A percentile compares a stretch with the other conserved stretches of the same genome.
Evolutionary conservation across 371 early-diverging fungal genomes (phyloP).

Genomic region (Smittium culicis): DNA sequence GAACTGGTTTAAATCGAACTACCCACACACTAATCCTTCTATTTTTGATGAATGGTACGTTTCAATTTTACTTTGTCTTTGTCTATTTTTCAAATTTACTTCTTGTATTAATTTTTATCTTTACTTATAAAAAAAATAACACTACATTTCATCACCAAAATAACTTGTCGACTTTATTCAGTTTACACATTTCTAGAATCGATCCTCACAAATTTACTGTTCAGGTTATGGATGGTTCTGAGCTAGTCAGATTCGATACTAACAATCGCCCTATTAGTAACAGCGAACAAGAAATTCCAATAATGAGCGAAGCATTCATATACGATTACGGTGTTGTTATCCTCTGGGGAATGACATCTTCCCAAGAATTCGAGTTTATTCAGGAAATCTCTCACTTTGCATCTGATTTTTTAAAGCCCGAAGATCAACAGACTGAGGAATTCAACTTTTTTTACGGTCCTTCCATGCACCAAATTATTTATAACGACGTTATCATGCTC

Average conservation of each 20-base stretch:
- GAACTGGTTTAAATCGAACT: constrained; percentile 35
- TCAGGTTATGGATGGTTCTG: constrained; percentile 12
- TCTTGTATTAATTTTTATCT: no score
- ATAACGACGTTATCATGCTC: constrained; percentile 60
- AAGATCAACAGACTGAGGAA: constrained; percentile 75
- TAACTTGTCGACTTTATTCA: constrained; percentile 43
- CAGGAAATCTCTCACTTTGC: constrained; percentile 46
- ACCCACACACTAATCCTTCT: constrained; percentile 17
- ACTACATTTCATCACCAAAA: constrained; percentile 36
- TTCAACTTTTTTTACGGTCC: constrained; percentile 80
- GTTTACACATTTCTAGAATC: constrained; percentile 18
- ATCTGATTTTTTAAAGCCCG: constrained; percentile 35
- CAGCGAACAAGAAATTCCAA: constrained; percentile 20
- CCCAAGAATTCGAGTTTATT: constrained; percentile 64
- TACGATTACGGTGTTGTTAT: constrained; percentile 93
- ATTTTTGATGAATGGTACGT: constrained; percentile 10
- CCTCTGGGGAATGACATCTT: constrained; percentile 85
- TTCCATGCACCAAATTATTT: constrained; percentile 15
- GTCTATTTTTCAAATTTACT: no score
- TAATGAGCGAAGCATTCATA: constrained; percentile 54
- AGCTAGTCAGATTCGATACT: constrained; percentile 21
- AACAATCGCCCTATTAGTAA: constrained; percentile 14
- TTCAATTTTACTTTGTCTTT: no score
- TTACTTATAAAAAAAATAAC: no score
- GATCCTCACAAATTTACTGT: not conserved